phyloP scores from a whole-genome alignment of 805 yeast genomes.

The Pichia membranifaciens region DNA sequence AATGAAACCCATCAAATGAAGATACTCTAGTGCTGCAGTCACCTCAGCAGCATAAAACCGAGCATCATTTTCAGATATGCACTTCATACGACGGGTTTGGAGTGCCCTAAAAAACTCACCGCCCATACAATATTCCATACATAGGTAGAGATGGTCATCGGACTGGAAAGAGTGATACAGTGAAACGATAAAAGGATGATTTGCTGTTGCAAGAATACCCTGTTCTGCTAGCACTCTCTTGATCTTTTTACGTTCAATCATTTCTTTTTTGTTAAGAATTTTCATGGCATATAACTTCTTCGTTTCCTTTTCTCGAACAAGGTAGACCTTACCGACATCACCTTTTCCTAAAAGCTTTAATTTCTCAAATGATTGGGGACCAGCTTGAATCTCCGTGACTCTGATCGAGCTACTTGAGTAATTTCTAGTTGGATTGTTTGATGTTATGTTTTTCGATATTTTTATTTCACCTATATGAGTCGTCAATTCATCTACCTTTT shows the following conservation, averaged over 20 bases:
- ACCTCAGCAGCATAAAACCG: slow-evolving; percentile 95
- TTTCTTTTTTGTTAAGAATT: slow-evolving; percentile 80
- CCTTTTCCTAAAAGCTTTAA: slow-evolving; percentile 91
- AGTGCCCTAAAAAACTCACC: slow-evolving; percentile 97
- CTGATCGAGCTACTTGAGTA: slow-evolving; percentile 73
- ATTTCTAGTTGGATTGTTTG: slow-evolving; percentile 47
- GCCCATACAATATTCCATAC: slow-evolving; percentile 99
- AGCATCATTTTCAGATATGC: slow-evolving; percentile 84
- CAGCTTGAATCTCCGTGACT: slow-evolving; percentile 71
- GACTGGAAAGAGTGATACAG: slow-evolving; percentile 95
- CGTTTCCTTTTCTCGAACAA: slow-evolving; percentile 77
- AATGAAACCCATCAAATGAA: slow-evolving; percentile 95
- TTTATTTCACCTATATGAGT: slow-evolving; percentile 36
- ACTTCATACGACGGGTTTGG: slow-evolving; percentile 82
- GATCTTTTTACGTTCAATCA: slow-evolving; percentile 91
- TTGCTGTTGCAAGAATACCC: slow-evolving; percentile 89
- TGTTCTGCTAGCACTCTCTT: slow-evolving; percentile 95
- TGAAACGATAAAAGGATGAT: slow-evolving; percentile 96
- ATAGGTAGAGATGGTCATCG: slow-evolving; percentile 80
- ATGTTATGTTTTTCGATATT: slow-evolving; percentile 27
- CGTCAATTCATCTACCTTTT: slow-evolving; percentile 19
- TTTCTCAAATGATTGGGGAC: slow-evolving; percentile 83
- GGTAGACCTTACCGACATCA: slow-evolving; percentile 93
- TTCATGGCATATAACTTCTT: slow-evolving; percentile 87
- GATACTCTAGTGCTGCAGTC: slow-evolving; percentile 90